Evolutionary conservation across 1,284 basidiomycete genomes (phyloP), one percentile per base, ranked within the genome.

Genomic region (Leccinum griseonigrum): DNA sequence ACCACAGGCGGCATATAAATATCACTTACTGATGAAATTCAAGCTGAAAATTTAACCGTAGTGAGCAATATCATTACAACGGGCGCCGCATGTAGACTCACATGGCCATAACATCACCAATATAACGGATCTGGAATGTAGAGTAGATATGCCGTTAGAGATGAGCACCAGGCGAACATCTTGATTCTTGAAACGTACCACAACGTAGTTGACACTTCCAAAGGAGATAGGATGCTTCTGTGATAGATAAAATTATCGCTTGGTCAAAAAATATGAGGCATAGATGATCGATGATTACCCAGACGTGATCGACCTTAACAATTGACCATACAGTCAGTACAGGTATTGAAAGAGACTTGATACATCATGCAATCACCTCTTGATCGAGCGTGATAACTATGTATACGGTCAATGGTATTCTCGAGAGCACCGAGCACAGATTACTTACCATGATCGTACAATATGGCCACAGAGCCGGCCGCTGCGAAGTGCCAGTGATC

Each of bases 291-390:
- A 46, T 13, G 4, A 22, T 36, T 38, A 54, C 34, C 54, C 69
- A 71, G 18, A 69, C 2, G 31, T 61, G 10, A n/a, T 69, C 32
- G 3, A 63, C 36, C 69, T 71, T n/a, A 29, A 4, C 3, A 31
- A 2, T 31, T 48, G 46, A 14, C 7, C 18, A 22, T 11, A 22
- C 2, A 7, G 11, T 48, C 18, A 48, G 46, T 48, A 22, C 22
- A 48, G 11, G 22, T 3, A 22, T 48, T 48, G 18, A 46, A 46
- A 22, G 22, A 48, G 18, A 48, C 6, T 4, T 6, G 7, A 22
- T 48, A 48, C 3, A 22, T 22, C 22, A 22, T 22, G 22, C 22
- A 22, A 22, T 13, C 50, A 66, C 67, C 50, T 68, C 69, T 36
- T 28, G 54, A 50, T 54, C 55, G 7, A 68, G 48, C 1, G 55